Base-by-base conservation (phyloP, 1,284 basidiomycete genomes). In the Hemileccinum hortonii region DNA sequence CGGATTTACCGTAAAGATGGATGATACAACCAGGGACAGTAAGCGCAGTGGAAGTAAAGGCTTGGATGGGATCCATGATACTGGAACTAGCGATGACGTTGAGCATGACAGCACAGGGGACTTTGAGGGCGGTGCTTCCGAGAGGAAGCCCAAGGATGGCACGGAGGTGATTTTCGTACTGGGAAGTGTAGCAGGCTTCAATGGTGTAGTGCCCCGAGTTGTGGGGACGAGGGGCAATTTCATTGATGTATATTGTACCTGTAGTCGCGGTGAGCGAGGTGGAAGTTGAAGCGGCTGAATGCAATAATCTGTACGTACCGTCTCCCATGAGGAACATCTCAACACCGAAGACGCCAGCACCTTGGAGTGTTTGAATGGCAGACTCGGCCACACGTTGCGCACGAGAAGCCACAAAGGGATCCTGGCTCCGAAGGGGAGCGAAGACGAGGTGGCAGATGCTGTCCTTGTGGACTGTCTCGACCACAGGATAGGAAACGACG, bases 161-260 rank as follows among this genome's bases (percentile, higher is more conserved):
- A 32, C 95, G 92, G 37, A 99, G 85, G 71, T 99, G 97, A 65
- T 98, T 98, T 70, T 96, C 94, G 75, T 94, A 99, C 74, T 99
- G 97, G 14, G 94, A 98, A 3, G 94, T 92, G 61, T 93, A 81
- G 70, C 93, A 97, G 0, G 96, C 95, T 73, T 98, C 96, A 66
- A 99, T 98, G n/a, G 96, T 98, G 73, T 98, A 98, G 71, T 99
- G 97, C 0, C 96, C 96, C 10, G 94, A 98, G 74, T 99, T 99
- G 73, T 99, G 97, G 1, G 97, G 96, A 21, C 97, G 83, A n/a
- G 97, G 97, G 0, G 97, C 97, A 57, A 99, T 98, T 75, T 99
- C 97, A 72, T 99, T 99, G 60, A 99, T 81, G 54, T 88, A 84
- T 4, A 99, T 79, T 1, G 77, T 72, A 22, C 90, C 93, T 95